Conservation (phyloP, 2,329 filamentous ascomycete genomes). For the Cladosporium sp. region DNA sequence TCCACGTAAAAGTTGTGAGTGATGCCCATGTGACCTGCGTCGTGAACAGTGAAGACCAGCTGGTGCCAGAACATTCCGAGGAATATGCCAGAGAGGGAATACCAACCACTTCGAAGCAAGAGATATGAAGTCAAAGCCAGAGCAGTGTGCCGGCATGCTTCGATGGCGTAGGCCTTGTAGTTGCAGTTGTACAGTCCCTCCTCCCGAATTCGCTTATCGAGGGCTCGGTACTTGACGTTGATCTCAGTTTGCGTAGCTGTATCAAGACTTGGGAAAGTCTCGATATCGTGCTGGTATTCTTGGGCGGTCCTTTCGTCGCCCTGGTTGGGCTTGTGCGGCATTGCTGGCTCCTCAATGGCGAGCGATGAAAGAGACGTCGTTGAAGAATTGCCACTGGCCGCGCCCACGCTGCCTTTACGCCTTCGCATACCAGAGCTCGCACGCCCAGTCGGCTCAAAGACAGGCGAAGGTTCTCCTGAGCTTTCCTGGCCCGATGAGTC, state of each 20-base stretch:
- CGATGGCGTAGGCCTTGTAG: conserved; percentile 71
- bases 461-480: conserved; percentile 52
- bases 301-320: conserved; percentile 66
- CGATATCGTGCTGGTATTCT: conserved; percentile 67
- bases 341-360: conserved; percentile 34
- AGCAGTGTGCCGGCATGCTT: conserved; percentile 63
- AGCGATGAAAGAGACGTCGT: conserved; percentile 54
- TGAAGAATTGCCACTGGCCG: conserved; percentile 38
- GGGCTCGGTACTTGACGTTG: conserved; percentile 70
- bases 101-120: conserved; percentile 38
- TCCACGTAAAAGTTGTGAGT: conserved; percentile 84
- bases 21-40: conserved; percentile 95
- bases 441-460: conserved; percentile 50
- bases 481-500: conserved; percentile 27
- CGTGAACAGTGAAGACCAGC: conserved; percentile 86
- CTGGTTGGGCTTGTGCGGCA: conserved; percentile 42
- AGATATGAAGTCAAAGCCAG: conserved; percentile 58
- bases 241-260: conserved; percentile 66
- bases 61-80: conserved; percentile 90
- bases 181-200: conserved; percentile 80
- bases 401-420: background rate
- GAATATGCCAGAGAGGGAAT: conserved; percentile 60
- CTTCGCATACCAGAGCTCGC: background rate
- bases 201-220: conserved; percentile 64
- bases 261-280: conserved; percentile 77